phyloP scores from a whole-genome alignment of 2,329 filamentous ascomycete genomes.

The Paraconiothyrium sp. region DNA sequence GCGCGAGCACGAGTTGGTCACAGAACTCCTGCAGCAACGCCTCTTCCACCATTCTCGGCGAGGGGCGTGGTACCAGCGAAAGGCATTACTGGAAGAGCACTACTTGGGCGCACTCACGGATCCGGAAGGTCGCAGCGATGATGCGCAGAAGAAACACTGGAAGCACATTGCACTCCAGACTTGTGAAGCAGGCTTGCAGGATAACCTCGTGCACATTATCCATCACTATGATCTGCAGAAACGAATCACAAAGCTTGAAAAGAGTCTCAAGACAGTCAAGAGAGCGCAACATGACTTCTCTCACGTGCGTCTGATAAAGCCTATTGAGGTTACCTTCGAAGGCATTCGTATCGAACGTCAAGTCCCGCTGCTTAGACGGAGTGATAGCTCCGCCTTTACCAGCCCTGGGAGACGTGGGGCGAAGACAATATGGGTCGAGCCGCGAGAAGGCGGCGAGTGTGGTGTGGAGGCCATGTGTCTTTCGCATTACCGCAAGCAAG shows the following conservation, averaged over 20 bases:
- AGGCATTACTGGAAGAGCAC: constrained; percentile 92
- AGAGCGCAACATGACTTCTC: constrained; percentile 92
- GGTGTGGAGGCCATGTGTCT: constrained; percentile 95
- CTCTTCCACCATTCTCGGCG: constrained; percentile 87
- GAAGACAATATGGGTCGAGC: constrained; percentile 90
- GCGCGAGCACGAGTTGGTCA: constrained; percentile 77
- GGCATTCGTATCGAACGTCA: constrained; percentile 80
- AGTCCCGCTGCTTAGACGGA: constrained; percentile 48
- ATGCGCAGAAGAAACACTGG: constrained; percentile 83
- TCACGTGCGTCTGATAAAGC: constrained; percentile 80
- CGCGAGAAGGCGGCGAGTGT: constrained; percentile 76
- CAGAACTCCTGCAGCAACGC: constrained; percentile 78
- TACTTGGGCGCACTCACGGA: constrained; percentile 73
- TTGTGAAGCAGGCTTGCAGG: constrained; percentile 86
- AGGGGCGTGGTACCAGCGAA: constrained; percentile 94
- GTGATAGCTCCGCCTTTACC: constrained; percentile 37
- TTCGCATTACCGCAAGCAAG: constrained; percentile 80
- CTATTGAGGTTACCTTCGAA: constrained; percentile 76
- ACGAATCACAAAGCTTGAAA: constrained; percentile 90
- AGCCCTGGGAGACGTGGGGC: constrained; percentile 60
- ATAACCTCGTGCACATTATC: constrained; percentile 88
- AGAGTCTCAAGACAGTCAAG: constrained; percentile 80
- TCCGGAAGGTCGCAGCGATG: constrained; percentile 49
- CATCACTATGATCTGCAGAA: constrained; percentile 96
- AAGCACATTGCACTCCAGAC: constrained; percentile 78